Conservation (phyloP, 169 alveolate genomes). For the Perkinsus olseni region DNA sequence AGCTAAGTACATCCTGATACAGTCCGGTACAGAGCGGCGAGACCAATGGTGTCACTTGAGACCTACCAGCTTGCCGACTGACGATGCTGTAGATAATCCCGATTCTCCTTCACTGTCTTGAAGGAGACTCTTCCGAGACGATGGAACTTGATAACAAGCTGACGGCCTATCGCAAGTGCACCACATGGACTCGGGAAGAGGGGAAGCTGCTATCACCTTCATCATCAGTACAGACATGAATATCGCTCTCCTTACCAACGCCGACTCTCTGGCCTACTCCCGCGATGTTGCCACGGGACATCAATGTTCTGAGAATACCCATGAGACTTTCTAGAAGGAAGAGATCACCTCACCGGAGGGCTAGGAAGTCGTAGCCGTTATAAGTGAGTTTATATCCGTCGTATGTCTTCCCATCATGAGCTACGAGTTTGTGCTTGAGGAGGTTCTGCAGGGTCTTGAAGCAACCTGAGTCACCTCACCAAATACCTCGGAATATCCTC, state of each 20-base stretch:
- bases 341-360: conserved; percentile 46
- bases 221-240: conserved; percentile 81
- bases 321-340: background rate
- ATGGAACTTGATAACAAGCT: conserved; percentile 50
- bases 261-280: conserved; percentile 88
- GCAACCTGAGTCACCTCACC: conserved; percentile 23
- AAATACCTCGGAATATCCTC: background rate
- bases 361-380: conserved; percentile 96
- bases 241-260: conserved; percentile 99
- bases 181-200: no score
- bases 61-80: conserved; percentile 87
- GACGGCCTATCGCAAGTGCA: no score
- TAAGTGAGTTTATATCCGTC: conserved; percentile 96
- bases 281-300: conserved; percentile 81
- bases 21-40: background rate
- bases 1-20: conserved; percentile 74
- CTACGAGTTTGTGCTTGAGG: conserved; percentile 82
- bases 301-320: conserved; percentile 58
- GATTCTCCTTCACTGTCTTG: conserved; percentile 89
- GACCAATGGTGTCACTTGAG: background rate
- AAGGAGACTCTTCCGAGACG: conserved; percentile 89
- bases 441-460: conserved; percentile 71
- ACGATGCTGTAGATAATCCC: conserved; percentile 94
- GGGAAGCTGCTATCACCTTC: conserved; percentile 71
- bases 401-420: conserved; percentile 80